phyloP scores from a whole-genome alignment of 192 early-diverging fungal genomes.

The Coemansia sp. region DNA sequence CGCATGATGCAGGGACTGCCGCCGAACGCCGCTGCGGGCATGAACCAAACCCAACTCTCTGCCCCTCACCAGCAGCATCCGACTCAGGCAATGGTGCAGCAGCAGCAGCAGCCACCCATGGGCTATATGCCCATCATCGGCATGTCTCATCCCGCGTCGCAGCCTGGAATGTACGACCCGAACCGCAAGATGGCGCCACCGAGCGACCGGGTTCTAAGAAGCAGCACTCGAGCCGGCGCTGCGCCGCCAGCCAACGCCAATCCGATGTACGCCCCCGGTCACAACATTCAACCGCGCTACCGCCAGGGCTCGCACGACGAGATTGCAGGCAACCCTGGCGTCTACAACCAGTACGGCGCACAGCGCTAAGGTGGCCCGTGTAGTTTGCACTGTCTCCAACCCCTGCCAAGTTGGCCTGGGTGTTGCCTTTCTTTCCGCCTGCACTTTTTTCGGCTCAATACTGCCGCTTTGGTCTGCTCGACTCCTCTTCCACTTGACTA shows the following conservation, averaged over 20 bases:
- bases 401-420: not conserved
- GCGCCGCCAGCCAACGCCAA: constrained; percentile 15
- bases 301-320: constrained; percentile 43
- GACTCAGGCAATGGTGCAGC: constrained; percentile 25
- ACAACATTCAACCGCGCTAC: constrained; percentile 32
- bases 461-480: no score
- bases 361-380: constrained; percentile 15
- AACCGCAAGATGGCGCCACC: constrained; percentile 30
- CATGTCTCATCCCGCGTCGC: constrained; percentile 21
- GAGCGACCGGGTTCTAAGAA: constrained; percentile 48
- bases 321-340: constrained; percentile 16
- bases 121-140: constrained; percentile 37
- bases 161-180: constrained; percentile 39
- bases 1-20: constrained; percentile 44
- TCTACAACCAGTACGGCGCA: constrained; percentile 26
- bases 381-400: not conserved
- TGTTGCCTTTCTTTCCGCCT: constrained; percentile 1
- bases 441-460: constrained; percentile 7
- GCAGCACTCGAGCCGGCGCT: constrained; percentile 32
- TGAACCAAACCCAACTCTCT: constrained; percentile 36
- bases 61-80: constrained; percentile 32
- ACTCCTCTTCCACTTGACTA: not conserved
- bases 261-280: constrained; percentile 12
- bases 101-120: constrained; percentile 36
- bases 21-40: constrained; percentile 30